Percentiles rank a stretch among this genome's conserved stretches.
Conservation (phyloP, 495 filamentous ascomycete genomes). For the Trichocladium antarcticum region DNA sequence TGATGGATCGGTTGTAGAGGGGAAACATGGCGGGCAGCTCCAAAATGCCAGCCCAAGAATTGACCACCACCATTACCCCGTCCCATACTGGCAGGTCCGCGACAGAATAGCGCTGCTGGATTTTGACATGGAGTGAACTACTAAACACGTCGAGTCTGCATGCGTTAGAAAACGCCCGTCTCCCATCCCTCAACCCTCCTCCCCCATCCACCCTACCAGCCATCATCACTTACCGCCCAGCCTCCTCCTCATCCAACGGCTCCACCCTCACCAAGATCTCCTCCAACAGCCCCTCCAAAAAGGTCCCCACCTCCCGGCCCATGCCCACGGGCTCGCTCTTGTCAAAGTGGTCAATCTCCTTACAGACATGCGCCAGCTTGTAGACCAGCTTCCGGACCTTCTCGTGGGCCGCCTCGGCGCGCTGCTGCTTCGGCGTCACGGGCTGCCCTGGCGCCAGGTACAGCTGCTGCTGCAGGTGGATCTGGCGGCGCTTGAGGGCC, state of each 20-base stretch:
- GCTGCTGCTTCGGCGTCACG: constrained; percentile 44
- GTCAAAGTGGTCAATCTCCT: constrained; percentile 80
- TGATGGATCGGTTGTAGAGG: constrained; percentile 20
- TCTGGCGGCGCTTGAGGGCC: constrained; percentile 69
- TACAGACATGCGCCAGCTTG: constrained; percentile 65
- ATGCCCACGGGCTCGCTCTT: constrained; percentile 74
- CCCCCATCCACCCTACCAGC: not conserved
- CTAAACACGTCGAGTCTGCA: too few species aligned
- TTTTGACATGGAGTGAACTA: too few species aligned
- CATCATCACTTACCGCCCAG: not conserved
- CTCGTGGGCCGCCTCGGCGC: constrained; percentile 66
- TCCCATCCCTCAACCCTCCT: not conserved
- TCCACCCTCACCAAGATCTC: constrained; percentile 91
- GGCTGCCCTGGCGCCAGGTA: constrained; percentile 18
- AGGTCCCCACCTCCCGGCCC: constrained; percentile 75
- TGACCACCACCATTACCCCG: too few species aligned
- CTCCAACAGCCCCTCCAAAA: constrained; percentile 85
- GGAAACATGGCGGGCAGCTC: not conserved
- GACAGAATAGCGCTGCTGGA: too few species aligned
- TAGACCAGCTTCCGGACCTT: constrained; percentile 65
- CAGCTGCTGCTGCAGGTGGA: constrained; percentile 45
- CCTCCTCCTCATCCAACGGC: constrained; percentile 61
- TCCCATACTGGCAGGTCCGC: too few species aligned
- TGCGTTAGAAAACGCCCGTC: too few species aligned
- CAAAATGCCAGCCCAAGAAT: too few species aligned